Evolutionary conservation across 257 asterid genomes (phyloP).

Genomic region (Sherardia arvensis): DNA sequence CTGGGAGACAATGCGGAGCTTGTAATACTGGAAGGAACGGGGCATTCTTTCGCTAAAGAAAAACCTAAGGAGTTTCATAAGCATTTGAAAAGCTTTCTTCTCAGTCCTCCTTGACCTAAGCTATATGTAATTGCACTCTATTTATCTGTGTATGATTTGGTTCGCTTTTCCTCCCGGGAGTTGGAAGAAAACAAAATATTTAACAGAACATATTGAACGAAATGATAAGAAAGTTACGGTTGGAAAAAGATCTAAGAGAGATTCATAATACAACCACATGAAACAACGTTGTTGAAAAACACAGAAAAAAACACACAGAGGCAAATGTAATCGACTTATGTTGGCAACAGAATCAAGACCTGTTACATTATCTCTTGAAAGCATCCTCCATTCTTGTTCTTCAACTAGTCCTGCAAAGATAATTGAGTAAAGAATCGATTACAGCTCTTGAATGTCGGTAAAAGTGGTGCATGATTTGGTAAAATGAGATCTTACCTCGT

Average conservation of each 20-base stretch:
- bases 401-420: slow-evolving; percentile 26
- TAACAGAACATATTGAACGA: background rate
- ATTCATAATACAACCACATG: slow-evolving; percentile 13
- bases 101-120: background rate
- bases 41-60: slow-evolving; percentile 51
- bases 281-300: background rate
- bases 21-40: slow-evolving; percentile 49
- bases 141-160: background rate
- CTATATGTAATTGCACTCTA: background rate
- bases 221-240: background rate
- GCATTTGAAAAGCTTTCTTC: slow-evolving; percentile 49
- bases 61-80: slow-evolving; percentile 39
- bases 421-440: background rate
- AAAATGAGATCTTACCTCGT: slow-evolving; percentile 29
- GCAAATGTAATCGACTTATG: slow-evolving; percentile 14
- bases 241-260: background rate
- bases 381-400: slow-evolving; percentile 10
- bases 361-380: slow-evolving; percentile 15
- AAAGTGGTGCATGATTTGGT: background rate
- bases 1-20: slow-evolving; percentile 44
- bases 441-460: background rate
- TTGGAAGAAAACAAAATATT: background rate
- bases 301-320: slow-evolving; percentile 17
- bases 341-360: slow-evolving; percentile 11
- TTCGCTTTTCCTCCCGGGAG: background rate